Conservation (phyloP, 1,284 basidiomycete genomes). For the Wallemia mellicola region DNA sequence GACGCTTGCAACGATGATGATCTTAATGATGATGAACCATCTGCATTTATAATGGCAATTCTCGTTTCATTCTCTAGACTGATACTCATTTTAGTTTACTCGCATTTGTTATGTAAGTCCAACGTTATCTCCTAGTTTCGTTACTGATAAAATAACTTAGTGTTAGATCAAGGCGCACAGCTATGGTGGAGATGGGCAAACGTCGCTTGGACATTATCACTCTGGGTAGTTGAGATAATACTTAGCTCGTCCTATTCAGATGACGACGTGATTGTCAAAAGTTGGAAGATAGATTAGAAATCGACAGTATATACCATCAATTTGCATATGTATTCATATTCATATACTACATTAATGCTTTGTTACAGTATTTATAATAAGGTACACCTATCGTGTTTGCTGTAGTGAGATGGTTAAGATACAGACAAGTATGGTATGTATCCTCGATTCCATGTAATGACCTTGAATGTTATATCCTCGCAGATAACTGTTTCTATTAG, state of each 20-base stretch:
- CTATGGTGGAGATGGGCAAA: slow-evolving; percentile 71
- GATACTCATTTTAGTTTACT: slow-evolving; percentile 56
- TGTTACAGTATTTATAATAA: background rate
- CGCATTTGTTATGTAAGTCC: slow-evolving; percentile 37
- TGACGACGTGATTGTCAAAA: background rate
- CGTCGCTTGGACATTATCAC: slow-evolving; percentile 45
- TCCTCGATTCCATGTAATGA: too few species aligned
- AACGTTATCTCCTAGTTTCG: too few species aligned
- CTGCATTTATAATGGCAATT: slow-evolving; percentile 30
- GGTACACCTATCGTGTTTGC: too few species aligned
- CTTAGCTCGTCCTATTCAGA: slow-evolving; percentile 15
- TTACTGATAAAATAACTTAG: slow-evolving; percentile 1
- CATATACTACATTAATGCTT: background rate
- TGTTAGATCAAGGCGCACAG: slow-evolving; percentile 33
- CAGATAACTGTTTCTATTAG: too few species aligned
- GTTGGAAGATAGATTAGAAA: background rate
- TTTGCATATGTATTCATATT: too few species aligned
- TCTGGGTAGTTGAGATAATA: slow-evolving; percentile 48
- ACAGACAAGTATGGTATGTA: too few species aligned
- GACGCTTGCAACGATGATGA: slow-evolving; percentile 31
- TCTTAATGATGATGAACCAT: slow-evolving; percentile 24
- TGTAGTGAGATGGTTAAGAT: too few species aligned
- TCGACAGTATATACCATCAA: background rate
- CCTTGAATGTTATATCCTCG: too few species aligned
- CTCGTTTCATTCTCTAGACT: slow-evolving; percentile 48